These are phyloP conservation scores for Mucor irregularis DNA, from an alignment of 371 early-diverging fungal species.

Conservation along the genomic window DNA sequence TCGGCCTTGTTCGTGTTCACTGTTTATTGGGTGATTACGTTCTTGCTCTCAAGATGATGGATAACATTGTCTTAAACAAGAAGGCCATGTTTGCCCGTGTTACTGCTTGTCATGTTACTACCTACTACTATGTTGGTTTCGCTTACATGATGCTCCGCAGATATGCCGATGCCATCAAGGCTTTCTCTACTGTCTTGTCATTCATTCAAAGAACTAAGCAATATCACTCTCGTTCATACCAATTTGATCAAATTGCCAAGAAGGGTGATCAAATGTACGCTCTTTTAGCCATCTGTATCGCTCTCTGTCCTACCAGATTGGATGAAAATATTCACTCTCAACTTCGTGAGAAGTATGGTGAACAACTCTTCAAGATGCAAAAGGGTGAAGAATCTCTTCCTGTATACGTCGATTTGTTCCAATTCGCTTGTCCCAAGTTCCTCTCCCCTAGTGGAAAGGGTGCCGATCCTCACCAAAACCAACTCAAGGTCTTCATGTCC, in stretches of 20 bases:
- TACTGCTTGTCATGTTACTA: slow-evolving; percentile 94
- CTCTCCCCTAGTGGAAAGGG: slow-evolving; percentile 77
- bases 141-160: slow-evolving; percentile 97
- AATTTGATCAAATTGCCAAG: slow-evolving; percentile 90
- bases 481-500: slow-evolving; percentile 80
- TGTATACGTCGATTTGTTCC: slow-evolving; percentile 87
- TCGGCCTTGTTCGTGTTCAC: slow-evolving; percentile 93
- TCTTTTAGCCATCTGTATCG: slow-evolving; percentile 86
- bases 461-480: slow-evolving; percentile 71
- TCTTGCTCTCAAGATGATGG: slow-evolving; percentile 92
- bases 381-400: slow-evolving; percentile 80
- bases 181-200: slow-evolving; percentile 87
- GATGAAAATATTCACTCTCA: slow-evolving; percentile 90
- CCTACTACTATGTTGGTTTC: slow-evolving; percentile 95
- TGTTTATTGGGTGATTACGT: slow-evolving; percentile 94
- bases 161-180: slow-evolving; percentile 93
- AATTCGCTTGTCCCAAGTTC: slow-evolving; percentile 93
- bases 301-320: slow-evolving; percentile 90
- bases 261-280: slow-evolving; percentile 95
- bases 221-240: slow-evolving; percentile 90
- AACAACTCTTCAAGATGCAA: slow-evolving; percentile 87
- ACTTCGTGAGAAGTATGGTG: slow-evolving; percentile 91
- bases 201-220: slow-evolving; percentile 91
- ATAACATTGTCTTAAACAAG: slow-evolving; percentile 91
- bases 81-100: slow-evolving; percentile 92